Evolutionary conservation across 768 basidiomycete genomes (phyloP).

Genomic region (Suillus ampliporus): DNA sequence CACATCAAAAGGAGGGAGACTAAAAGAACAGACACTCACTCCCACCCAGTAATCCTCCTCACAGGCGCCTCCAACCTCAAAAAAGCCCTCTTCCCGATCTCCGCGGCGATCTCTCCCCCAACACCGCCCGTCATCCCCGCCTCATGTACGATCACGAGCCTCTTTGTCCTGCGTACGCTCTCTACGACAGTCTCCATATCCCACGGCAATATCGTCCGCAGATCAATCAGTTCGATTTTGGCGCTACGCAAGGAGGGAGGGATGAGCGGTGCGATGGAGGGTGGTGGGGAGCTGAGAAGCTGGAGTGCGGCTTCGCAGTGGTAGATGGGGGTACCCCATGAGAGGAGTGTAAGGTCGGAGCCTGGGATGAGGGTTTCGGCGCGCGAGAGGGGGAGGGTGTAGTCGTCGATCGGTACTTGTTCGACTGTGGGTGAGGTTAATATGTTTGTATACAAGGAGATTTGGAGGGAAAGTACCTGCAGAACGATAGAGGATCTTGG

Average conservation of each 20-base stretch:
- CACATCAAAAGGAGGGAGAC: neutral
- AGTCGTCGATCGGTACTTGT: conserved; percentile 92
- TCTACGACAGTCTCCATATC: conserved; percentile 81
- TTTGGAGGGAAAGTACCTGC: conserved; percentile 52
- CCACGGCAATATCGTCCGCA: conserved; percentile 90
- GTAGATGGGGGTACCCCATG: conserved; percentile 95
- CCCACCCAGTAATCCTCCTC: conserved; percentile 89
- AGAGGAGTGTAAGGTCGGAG: conserved; percentile 84
- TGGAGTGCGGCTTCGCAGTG: conserved; percentile 86
- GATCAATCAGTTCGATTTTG: conserved; percentile 87
- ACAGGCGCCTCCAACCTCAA: conserved; percentile 89
- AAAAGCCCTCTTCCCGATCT: conserved; percentile 89
- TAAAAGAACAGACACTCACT: conserved; percentile 61
- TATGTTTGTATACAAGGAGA: conserved; percentile 11
- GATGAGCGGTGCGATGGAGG: conserved; percentile 64
- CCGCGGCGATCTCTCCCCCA: conserved; percentile 92
- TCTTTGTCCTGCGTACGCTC: conserved; percentile 84
- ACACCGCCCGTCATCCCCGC: conserved; percentile 87
- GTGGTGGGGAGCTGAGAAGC: conserved; percentile 70
- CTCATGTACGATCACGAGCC: conserved; percentile 91
- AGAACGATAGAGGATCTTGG: conserved; percentile 91
- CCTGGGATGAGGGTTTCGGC: conserved; percentile 80
- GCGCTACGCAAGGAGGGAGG: conserved; percentile 69
- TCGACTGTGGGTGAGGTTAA: conserved; percentile 57
- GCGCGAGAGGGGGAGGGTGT: conserved; percentile 77